Conservation (phyloP, 306 rosid species). For the Vigna nakashimae region DNA sequence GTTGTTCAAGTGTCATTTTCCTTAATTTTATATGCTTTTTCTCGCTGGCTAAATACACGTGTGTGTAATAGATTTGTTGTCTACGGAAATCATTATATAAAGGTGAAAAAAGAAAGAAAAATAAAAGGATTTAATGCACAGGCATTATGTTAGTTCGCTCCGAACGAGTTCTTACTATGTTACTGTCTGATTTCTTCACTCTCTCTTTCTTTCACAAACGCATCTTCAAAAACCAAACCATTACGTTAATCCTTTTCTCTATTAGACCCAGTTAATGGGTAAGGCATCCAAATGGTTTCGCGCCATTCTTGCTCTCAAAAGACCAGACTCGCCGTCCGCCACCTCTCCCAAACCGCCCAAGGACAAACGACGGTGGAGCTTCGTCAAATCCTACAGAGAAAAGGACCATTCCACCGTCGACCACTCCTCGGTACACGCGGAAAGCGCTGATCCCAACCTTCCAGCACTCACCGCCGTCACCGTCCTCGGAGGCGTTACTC, state of each 20-base stretch:
- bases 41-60: not conserved
- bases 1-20: too few relatives aligned
- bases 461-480: conserved; percentile 12
- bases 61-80: not conserved
- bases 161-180: not conserved
- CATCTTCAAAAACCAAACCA: conserved; percentile 22
- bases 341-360: conserved; percentile 49
- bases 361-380: conserved; percentile 71
- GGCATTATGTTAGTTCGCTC: not conserved
- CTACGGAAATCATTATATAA: not conserved
- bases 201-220: conserved; percentile 27
- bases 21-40: too few relatives aligned
- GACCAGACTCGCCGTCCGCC: conserved; percentile 35
- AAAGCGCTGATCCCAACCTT: conserved; percentile 17
- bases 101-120: not conserved
- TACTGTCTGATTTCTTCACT: not conserved
- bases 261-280: conserved; percentile 58
- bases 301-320: conserved; percentile 60
- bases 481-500: not conserved
- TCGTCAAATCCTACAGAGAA: conserved; percentile 69
- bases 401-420: conserved; percentile 38
- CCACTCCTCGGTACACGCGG: not conserved
- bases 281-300: conserved; percentile 85
- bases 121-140: not conserved
- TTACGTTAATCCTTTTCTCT: not conserved